Evolutionary conservation across 176 grass and related monocot genomes (phyloP), one percentile per base, ranked within the genome.

Genomic region (Oryza glaberrima): DNA sequence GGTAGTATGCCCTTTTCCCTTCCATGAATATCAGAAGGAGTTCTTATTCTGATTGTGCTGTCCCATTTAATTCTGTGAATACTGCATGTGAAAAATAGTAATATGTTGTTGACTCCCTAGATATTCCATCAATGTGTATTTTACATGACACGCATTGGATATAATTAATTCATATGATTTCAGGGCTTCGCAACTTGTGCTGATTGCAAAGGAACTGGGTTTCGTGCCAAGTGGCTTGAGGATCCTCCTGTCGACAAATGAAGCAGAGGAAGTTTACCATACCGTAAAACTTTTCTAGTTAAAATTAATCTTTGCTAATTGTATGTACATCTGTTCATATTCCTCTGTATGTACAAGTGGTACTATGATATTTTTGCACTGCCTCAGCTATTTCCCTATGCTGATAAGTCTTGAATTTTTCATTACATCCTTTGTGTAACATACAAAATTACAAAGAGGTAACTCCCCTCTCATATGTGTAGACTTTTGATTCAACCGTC

Each of bases 131-230:
- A 74, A 47, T 40, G n/a, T 49, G 20, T 8, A 28, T 81, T 69
- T 87, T 75, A 22, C 44, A 67, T 87, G 25, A 35, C 69, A 49
- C 10, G 65, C 46, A 76, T 67, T 22, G 60, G 32, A 16, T 73
- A 77, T 72, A 25, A 77, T 85, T 78, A 69, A 80, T 67, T 72
- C 20, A 77, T 85, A 74, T 80, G 26, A 67, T 89, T 83, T 70
- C 85, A 98, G 96, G 96, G 96, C 7, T 88, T 87, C 72, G 38
- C 88, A 32, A 80, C 65, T 52, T 98, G 96, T 86, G 63, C 81
- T 60, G 84, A 98, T 79, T 98, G 96, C 83, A 88, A 95, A 85
- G 96, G 96, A 54, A 95, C 96, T n/a, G 96, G 93, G 9, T 98
- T 90, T 87, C 93, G 93, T 65, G 96, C 96, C 70, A 98, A 94